Evolutionary conservation across 306 rosid species (phyloP).

Genomic region (Lithocarpus polystachyus): DNA sequence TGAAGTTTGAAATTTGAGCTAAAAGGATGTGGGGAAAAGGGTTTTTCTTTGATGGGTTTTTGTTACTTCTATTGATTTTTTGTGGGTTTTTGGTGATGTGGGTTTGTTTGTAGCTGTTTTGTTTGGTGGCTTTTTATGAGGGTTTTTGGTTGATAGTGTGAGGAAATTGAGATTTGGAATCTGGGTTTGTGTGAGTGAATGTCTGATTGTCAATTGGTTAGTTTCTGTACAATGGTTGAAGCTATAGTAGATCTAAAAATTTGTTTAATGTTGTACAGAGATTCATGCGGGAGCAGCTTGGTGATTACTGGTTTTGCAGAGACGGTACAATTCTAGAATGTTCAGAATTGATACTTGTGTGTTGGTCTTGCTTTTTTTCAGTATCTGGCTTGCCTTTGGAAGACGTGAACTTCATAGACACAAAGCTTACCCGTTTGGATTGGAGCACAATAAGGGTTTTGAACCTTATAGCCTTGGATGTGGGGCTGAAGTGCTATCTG

Average conservation of each 20-base stretch:
- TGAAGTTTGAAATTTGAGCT: slow-evolving; percentile 28
- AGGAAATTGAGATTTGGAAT: slow-evolving; percentile 21
- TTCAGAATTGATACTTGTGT: slow-evolving; percentile 42
- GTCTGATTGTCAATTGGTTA: slow-evolving; percentile 21
- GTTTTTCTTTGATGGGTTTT: slow-evolving; percentile 17
- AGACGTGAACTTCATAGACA: slow-evolving; percentile 44
- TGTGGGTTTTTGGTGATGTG: slow-evolving; percentile 29
- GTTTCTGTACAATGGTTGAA: slow-evolving; percentile 35
- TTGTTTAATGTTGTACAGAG: slow-evolving; percentile 48
- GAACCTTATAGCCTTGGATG: slow-evolving; percentile 37
- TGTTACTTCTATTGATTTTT: slow-evolving; percentile 8
- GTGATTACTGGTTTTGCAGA: slow-evolving; percentile 37
- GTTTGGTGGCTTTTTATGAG: neutral
- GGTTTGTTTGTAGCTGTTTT: slow-evolving; percentile 22
- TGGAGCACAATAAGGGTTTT: slow-evolving; percentile 49
- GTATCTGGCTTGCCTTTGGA: slow-evolving; percentile 48
- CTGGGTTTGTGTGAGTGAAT: slow-evolving; percentile 13
- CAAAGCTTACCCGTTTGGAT: slow-evolving; percentile 40
- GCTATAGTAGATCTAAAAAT: slow-evolving; percentile 63
- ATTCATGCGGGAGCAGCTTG: slow-evolving; percentile 42
- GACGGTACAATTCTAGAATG: slow-evolving; percentile 46
- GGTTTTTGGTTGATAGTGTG: slow-evolving; percentile 28
- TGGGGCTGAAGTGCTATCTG: slow-evolving; percentile 39
- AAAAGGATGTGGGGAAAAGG: slow-evolving; percentile 4
- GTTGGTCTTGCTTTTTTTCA: slow-evolving; percentile 41